Evolutionary conservation across 2,329 filamentous ascomycete genomes (phyloP).

Genomic region (Colletotrichum sp.): DNA sequence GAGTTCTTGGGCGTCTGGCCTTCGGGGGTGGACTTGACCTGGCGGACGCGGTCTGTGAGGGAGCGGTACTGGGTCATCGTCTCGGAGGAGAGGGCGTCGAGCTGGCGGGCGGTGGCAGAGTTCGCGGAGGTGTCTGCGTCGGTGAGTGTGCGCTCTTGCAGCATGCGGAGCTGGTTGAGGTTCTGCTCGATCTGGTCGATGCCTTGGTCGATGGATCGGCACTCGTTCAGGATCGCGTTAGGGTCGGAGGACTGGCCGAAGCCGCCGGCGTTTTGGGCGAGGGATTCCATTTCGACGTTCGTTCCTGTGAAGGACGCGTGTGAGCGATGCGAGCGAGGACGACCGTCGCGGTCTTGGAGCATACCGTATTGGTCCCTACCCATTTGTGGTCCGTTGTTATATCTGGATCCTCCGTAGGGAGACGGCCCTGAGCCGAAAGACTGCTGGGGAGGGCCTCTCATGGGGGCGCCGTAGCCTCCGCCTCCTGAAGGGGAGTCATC

Average conservation of each 20-base stretch:
- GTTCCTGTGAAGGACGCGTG: conserved; percentile 34
- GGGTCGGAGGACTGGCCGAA: conserved; percentile 60
- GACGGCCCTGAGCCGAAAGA: conserved; percentile 18
- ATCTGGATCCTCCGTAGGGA: conserved; percentile 26
- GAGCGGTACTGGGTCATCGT: conserved; percentile 85
- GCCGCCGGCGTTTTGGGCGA: conserved; percentile 56
- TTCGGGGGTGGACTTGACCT: conserved; percentile 82
- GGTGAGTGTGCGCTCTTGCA: conserved; percentile 75
- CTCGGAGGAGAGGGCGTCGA: conserved; percentile 76
- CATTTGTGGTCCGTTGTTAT: conserved; percentile 26
- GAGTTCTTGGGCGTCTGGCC: conserved; percentile 75
- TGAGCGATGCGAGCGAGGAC: not conserved
- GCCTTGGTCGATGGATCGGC: conserved; percentile 76
- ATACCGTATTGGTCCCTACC: conserved; percentile 20
- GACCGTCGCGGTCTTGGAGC: conserved; percentile 11
- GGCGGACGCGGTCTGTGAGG: conserved; percentile 79
- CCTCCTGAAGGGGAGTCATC: conserved; percentile 36
- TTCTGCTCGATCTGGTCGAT: conserved; percentile 78
- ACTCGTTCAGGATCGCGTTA: conserved; percentile 84
- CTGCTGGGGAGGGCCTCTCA: conserved; percentile 17
- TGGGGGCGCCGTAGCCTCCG: conserved; percentile 31
- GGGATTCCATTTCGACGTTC: conserved; percentile 75
- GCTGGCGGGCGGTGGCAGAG: conserved; percentile 69
- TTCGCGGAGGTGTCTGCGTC: conserved; percentile 75
- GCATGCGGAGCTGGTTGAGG: conserved; percentile 72